A percentile compares a stretch with the other conserved stretches of the same genome.
Evolutionary conservation across 441 rosid genomes (phyloP).

Genomic region (Kokia cookei): DNA sequence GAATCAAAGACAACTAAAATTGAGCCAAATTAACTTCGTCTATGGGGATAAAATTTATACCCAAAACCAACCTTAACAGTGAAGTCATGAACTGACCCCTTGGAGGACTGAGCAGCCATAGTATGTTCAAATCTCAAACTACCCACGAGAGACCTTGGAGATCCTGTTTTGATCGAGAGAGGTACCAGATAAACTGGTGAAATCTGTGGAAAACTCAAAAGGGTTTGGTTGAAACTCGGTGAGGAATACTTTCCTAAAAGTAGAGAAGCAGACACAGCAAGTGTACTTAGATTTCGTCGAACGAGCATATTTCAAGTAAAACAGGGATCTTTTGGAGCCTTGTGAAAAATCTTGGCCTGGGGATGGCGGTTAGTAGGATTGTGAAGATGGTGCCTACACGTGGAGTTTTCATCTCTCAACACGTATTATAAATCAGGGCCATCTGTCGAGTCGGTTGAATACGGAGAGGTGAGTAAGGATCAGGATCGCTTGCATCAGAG

Average conservation of each 20-base stretch:
- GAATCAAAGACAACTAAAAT: not conserved
- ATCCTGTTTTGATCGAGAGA: conserved; percentile 17
- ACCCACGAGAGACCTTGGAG: conserved; percentile 15
- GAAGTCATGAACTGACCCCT: conserved; percentile 62
- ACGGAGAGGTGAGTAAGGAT: not conserved
- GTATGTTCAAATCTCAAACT: conserved; percentile 42
- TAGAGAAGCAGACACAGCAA: conserved; percentile 13
- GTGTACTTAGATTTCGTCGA: conserved; percentile 10
- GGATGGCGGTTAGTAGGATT: not conserved
- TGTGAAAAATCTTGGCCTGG: not conserved
- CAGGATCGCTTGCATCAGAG: not conserved
- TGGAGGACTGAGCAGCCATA: conserved; percentile 65
- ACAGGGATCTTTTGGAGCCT: not conserved
- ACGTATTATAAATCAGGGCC: not conserved
- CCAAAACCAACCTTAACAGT: conserved; percentile 59
- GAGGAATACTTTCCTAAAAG: conserved; percentile 5
- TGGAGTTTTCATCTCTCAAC: conserved; percentile 4
- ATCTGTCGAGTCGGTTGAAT: not conserved
- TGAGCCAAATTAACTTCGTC: not conserved
- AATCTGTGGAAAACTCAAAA: conserved; percentile 5
- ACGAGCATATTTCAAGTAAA: not conserved
- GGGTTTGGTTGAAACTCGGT: conserved; percentile 19
- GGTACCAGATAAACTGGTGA: conserved; percentile 18
- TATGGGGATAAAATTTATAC: not conserved
- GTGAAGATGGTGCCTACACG: conserved; percentile 13